A percentile compares a stretch with the other conserved stretches of the same genome.
Conservation (phyloP, 305 asterid species). For the Solanum hybrid region DNA sequence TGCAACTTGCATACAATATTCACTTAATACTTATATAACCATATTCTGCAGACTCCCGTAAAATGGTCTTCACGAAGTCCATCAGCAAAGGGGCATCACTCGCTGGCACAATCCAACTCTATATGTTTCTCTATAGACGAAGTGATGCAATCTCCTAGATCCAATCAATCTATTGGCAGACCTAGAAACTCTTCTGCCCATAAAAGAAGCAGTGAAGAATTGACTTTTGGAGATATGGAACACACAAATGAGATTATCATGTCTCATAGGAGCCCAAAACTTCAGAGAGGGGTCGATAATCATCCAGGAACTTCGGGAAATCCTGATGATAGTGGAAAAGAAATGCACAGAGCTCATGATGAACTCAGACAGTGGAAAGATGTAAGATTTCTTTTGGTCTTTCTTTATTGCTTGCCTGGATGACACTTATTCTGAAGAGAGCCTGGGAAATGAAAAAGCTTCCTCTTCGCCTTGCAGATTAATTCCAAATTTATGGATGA, state of each 20-base stretch:
- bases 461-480: constrained; percentile 53
- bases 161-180: constrained; percentile 27
- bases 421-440: neutral
- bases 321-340: constrained; percentile 29
- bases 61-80: constrained; percentile 36
- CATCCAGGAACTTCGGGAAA: constrained; percentile 18
- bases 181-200: constrained; percentile 26
- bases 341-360: constrained; percentile 18
- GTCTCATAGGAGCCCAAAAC: constrained; percentile 49
- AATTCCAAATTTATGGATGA: constrained; percentile 49
- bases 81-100: constrained; percentile 24
- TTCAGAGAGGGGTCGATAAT: constrained; percentile 38
- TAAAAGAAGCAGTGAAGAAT: constrained; percentile 46
- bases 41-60: constrained; percentile 37
- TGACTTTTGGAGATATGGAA: constrained; percentile 33
- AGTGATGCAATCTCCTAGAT: constrained; percentile 29
- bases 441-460: neutral
- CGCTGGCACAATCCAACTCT: neutral
- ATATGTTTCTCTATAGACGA: neutral
- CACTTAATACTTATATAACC: neutral
- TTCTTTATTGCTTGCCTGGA: neutral
- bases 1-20: neutral
- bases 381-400: constrained; percentile 37
- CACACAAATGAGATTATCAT: constrained; percentile 23
- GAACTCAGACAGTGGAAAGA: constrained; percentile 52